Evolutionary conservation across 2,329 filamentous ascomycete genomes (phyloP).

Genomic region (Aspergillus jensenii): DNA sequence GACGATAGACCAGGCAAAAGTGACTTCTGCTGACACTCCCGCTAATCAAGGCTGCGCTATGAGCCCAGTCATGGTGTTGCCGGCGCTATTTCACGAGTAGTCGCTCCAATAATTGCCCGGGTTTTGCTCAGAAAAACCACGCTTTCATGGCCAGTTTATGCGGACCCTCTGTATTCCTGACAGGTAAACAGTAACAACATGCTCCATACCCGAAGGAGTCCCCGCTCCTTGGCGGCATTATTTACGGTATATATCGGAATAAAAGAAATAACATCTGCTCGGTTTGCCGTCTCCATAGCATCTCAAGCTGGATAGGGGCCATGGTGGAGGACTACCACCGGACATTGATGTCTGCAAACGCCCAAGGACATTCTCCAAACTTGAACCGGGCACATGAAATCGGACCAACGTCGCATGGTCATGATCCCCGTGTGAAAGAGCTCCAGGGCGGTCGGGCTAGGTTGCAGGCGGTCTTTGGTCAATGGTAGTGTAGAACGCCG

Average conservation of each 20-base stretch:
- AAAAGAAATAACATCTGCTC: neutral
- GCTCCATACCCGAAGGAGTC: neutral
- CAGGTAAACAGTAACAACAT: constrained; percentile 1
- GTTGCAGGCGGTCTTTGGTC: too few relatives aligned
- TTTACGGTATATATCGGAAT: neutral
- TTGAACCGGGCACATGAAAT: too few relatives aligned
- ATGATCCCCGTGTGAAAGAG: too few relatives aligned
- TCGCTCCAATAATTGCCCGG: neutral
- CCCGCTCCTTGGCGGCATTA: neutral
- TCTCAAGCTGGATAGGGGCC: too few relatives aligned
- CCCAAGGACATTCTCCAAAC: too few relatives aligned
- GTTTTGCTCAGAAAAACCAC: neutral
- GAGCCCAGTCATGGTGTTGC: neutral
- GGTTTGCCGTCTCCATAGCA: neutral
- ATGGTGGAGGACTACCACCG: too few relatives aligned
- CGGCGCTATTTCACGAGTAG: too few relatives aligned
- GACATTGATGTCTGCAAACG: too few relatives aligned
- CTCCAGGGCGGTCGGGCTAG: too few relatives aligned
- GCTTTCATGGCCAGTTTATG: neutral
- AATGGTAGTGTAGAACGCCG: too few relatives aligned
- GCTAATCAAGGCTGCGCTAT: neutral
- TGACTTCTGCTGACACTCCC: neutral
- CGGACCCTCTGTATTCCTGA: neutral
- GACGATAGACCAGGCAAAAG: too few relatives aligned
- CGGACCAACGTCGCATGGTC: too few relatives aligned